Evolutionary conservation across 2,329 filamentous ascomycete genomes (phyloP), one percentile per base, ranked within the genome.

Genomic region (Arthrobotrys entomopaga): DNA sequence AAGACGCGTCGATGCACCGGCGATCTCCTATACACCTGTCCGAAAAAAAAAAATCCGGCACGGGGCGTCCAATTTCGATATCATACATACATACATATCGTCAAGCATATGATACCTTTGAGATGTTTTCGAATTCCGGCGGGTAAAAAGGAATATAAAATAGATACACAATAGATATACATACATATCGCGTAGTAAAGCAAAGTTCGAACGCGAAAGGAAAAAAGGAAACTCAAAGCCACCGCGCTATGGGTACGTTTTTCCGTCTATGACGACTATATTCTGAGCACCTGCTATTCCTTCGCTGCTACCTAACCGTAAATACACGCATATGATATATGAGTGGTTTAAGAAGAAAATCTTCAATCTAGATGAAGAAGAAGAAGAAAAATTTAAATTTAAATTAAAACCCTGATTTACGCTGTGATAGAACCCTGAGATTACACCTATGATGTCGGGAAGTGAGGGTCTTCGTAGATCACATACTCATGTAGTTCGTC

Each of bases 381-480:
- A n/a, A n/a, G n/a, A n/a, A n/a, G n/a, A n/a, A n/a, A n/a, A n/a
- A n/a, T n/a, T n/a, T 3, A 34, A 34, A 34, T 5, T 34, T 34
- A 10, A 8, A 34, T 2, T n/a, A n/a, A n/a, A 2, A 2, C 29
- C 29, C 29, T 2, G 29, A 34, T 34, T 34, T 10, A n/a, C 10
- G 29, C 10, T 34, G 29, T 34, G 6, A 8, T 34, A 34, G 29
- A 34, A 34, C 29, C 29, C 29, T 34, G 29, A 34, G 29, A 34
- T 34, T 34, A 34, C 29, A 19, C 5, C n/a, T n/a, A 50, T 50
- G 48, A 50, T 50, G 16, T 50, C 16, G 11, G n/a, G 48, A 50
- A n/a, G 48, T 20, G 13, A 50, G 16, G 48, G 20, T 20, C 48
- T 16, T 50, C 11, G 48, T 22, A 20, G 48, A 50, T 50, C 48